Base-by-base conservation (phyloP, 176 grass and related monocot species). In the Areca catechu region DNA sequence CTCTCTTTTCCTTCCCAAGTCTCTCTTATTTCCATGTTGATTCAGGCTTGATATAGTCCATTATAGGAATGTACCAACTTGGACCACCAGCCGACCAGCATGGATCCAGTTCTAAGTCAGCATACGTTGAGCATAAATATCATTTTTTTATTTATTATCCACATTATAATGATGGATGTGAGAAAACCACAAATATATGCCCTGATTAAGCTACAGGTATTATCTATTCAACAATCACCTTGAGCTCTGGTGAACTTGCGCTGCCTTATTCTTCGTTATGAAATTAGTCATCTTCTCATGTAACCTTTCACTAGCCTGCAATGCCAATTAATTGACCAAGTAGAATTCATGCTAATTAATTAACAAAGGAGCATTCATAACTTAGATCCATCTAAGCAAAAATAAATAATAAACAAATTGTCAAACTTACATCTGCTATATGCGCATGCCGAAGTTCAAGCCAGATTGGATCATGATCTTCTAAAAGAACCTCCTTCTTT, bases 391-490 rank as follows among this genome's bases (percentile, higher is more conserved):
- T 43, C 34, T 12, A 43, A 43, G 9, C 34, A 43, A 12, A 54
- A 19, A 66, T 28, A 83, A 48, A 28, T 60, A 60, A 79, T 65
- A 10, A 63, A 50, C 22, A 53, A 47, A 68, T 34, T 15, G 24
- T 23, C 28, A 71, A 77, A 72, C 79, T 79, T 53, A 93, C 89
- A 76, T 89, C 82, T 15, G 81, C 89, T 82, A 95, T 89, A 58
- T 95, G 89, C 37, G 76, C 60, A 57, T 95, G 81, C 4, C 81
- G 75, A 63, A 95, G 82, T 58, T 95, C 89, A 79, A 95, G 61
- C 89, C 89, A 95, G 62, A 95, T 66, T 67, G 89, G 89, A 95
- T 95, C 89, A 64, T 95, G 89, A 54, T 95, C 89, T 57, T 95
- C 85, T 68, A 95, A 68, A 69, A 95, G 74, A 14, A 85, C 89